Evolutionary conservation across 352 stramenopile genomes (phyloP).

Genomic region (Phytophthora sansomeana): DNA sequence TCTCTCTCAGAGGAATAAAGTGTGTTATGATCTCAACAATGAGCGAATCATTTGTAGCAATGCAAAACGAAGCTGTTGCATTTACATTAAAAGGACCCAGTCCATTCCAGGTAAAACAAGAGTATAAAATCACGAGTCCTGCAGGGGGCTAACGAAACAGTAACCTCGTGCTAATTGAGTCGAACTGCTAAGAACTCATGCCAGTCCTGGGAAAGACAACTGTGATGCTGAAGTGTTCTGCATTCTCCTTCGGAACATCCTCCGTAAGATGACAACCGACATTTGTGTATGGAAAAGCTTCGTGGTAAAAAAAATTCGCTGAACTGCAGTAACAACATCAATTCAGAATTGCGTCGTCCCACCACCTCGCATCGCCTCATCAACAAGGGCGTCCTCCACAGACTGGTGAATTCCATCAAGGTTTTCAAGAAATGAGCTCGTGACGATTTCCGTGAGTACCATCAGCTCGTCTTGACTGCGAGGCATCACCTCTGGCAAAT

Average conservation of each 20-base stretch:
- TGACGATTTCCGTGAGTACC: slow-evolving; percentile 38
- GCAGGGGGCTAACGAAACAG: no score
- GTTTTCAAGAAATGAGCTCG: slow-evolving; percentile 36
- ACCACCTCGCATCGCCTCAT: slow-evolving; percentile 28
- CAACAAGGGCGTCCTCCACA: slow-evolving; percentile 37
- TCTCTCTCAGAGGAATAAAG: not conserved
- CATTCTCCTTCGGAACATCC: no score
- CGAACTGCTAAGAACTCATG: no score
- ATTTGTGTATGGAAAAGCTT: not conserved
- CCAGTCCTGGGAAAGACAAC: no score
- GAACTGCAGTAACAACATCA: not conserved
- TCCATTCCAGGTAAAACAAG: no score
- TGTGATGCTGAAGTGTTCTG: no score
- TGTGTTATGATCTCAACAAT: not conserved
- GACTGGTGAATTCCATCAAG: slow-evolving; percentile 39
- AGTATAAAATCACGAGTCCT: no score
- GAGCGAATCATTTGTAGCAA: no score
- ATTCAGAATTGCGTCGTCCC: not conserved
- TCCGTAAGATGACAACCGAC: not conserved
- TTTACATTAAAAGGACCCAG: no score
- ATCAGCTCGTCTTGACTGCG: slow-evolving; percentile 36
- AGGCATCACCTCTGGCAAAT: slow-evolving; percentile 26
- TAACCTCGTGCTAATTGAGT: no score
- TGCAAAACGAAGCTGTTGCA: no score
- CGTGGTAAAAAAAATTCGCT: no score